Percentiles rank a stretch among this genome's conserved stretches.
These are phyloP conservation scores for Penicillium lagena DNA, from an alignment of 495 filamentous ascomycete species.

Conservation along the genomic window DNA sequence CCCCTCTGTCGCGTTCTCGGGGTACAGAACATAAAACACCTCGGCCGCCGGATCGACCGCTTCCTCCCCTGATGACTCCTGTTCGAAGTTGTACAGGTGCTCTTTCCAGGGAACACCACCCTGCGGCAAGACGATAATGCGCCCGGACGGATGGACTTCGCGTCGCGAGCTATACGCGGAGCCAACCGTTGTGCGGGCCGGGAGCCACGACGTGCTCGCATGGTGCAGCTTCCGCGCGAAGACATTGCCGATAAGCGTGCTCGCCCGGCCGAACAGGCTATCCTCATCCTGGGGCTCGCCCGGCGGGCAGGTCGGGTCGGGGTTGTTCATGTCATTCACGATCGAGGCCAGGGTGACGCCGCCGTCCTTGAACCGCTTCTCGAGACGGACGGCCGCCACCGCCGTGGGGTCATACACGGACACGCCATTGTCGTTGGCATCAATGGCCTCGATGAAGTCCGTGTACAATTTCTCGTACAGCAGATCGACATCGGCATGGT, in stretches of 20 bases:
- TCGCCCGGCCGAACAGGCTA: constrained; percentile 67
- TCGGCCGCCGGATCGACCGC: constrained; percentile 32
- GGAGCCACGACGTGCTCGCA: constrained; percentile 63
- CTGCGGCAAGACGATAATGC: constrained; percentile 71
- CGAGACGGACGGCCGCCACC: constrained; percentile 55
- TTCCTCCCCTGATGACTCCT: constrained; percentile 38
- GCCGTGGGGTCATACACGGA: constrained; percentile 63
- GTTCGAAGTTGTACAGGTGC: constrained; percentile 85
- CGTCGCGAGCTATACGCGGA: constrained; percentile 59
- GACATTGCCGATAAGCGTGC: constrained; percentile 74
- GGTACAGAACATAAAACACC: constrained; percentile 83
- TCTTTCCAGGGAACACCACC: constrained; percentile 88
- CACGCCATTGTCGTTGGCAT: constrained; percentile 97
- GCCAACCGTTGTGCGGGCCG: constrained; percentile 72
- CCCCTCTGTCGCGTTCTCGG: constrained; percentile 62
- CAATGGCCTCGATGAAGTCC: constrained; percentile 90
- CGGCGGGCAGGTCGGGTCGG: constrained; percentile 28
- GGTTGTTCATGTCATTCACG: constrained; percentile 74
- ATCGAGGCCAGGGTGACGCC: constrained; percentile 78
- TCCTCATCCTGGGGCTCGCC: constrained; percentile 74
- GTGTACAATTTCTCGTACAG: constrained; percentile 87
- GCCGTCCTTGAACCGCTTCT: constrained; percentile 74
- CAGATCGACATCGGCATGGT: constrained; percentile 60
- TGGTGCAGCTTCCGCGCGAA: constrained; percentile 68
- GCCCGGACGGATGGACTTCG: constrained; percentile 63